Conservation (phyloP, 805 yeast species). For the Torulaspora microellipsoides region DNA sequence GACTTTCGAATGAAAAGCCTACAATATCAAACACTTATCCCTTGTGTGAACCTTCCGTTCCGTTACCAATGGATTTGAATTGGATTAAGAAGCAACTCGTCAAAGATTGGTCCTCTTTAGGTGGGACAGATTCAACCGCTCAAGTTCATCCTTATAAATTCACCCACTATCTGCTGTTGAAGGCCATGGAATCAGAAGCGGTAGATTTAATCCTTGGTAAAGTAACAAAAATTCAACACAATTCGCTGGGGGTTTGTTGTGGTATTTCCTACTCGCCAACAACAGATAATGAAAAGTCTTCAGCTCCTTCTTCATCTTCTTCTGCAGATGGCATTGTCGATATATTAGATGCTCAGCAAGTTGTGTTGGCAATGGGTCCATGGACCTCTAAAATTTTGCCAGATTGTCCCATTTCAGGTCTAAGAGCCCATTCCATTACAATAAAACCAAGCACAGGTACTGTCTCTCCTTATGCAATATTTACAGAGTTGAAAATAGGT, state of each 20-base stretch:
- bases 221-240: constrained; percentile 61
- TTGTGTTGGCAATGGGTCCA: constrained; percentile 89
- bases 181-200: constrained; percentile 76
- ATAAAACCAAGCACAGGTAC: constrained; percentile 70
- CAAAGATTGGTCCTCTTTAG: constrained; percentile 70
- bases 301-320: constrained; percentile 30
- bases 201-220: constrained; percentile 85
- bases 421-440: constrained; percentile 93
- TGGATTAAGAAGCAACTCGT: constrained; percentile 72
- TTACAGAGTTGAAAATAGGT: constrained; percentile 83
- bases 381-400: constrained; percentile 93
- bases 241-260: constrained; percentile 61
- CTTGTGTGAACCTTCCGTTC: constrained; percentile 5
- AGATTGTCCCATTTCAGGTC: constrained; percentile 89
- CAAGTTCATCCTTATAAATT: constrained; percentile 95
- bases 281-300: constrained; percentile 34
- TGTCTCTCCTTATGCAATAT: constrained; percentile 90
- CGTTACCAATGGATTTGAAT: constrained; percentile 59
- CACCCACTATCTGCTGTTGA: constrained; percentile 74
- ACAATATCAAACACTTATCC: background rate
- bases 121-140: constrained; percentile 85
- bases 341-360: constrained; percentile 58
- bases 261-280: constrained; percentile 62
- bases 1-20: constrained; percentile 4
- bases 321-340: constrained; percentile 36